A percentile compares a stretch with the other conserved stretches of the same genome.
Conservation (phyloP, 2,329 filamentous ascomycete species). For the Ascochyta clinopodiicola region DNA sequence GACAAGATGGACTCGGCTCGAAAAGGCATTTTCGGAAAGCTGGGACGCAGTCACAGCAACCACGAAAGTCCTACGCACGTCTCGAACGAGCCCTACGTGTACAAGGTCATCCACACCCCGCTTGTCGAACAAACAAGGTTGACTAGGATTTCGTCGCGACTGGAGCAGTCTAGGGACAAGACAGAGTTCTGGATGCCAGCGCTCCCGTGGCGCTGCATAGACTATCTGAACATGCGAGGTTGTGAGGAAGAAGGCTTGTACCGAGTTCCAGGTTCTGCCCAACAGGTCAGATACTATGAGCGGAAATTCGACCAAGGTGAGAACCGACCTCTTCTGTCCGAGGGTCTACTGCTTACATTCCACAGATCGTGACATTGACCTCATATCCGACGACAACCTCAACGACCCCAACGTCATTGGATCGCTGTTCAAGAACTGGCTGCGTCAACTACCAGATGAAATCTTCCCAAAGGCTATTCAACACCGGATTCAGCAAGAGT, state of each 20-base stretch:
- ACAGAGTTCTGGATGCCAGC: slow-evolving; percentile 99
- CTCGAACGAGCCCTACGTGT: slow-evolving; percentile 80
- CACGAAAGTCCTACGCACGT: slow-evolving; percentile 68
- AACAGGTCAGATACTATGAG: slow-evolving; percentile 93
- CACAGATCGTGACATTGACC: slow-evolving; percentile 82
- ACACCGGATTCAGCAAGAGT: slow-evolving; percentile 79
- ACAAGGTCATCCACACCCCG: slow-evolving; percentile 85
- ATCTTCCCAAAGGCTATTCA: slow-evolving; percentile 87
- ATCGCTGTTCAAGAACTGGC: slow-evolving; percentile 95
- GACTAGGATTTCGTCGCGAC: slow-evolving; percentile 86
- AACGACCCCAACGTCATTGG: slow-evolving; percentile 97
- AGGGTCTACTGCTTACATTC: slow-evolving; percentile 15
- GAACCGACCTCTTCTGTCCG: slow-evolving; percentile 15
- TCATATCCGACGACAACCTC: slow-evolving; percentile 84
- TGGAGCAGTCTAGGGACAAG: slow-evolving; percentile 90
- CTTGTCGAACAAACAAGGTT: slow-evolving; percentile 87
- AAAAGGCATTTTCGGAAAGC: slow-evolving; percentile 83
- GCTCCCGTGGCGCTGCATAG: slow-evolving; percentile 92
- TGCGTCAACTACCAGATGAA: slow-evolving; percentile 92
- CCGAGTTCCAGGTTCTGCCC: slow-evolving; percentile 86
- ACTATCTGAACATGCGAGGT: slow-evolving; percentile 88
- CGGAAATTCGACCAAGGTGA: slow-evolving; percentile 84
- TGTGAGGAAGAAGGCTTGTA: slow-evolving; percentile 94
- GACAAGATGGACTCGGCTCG: slow-evolving; percentile 74
- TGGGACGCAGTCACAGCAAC: slow-evolving; percentile 72